Evolutionary conservation across 2,329 filamentous ascomycete genomes (phyloP), one percentile per base, ranked within the genome.

Genomic region (Ceratocystis albifundus): DNA sequence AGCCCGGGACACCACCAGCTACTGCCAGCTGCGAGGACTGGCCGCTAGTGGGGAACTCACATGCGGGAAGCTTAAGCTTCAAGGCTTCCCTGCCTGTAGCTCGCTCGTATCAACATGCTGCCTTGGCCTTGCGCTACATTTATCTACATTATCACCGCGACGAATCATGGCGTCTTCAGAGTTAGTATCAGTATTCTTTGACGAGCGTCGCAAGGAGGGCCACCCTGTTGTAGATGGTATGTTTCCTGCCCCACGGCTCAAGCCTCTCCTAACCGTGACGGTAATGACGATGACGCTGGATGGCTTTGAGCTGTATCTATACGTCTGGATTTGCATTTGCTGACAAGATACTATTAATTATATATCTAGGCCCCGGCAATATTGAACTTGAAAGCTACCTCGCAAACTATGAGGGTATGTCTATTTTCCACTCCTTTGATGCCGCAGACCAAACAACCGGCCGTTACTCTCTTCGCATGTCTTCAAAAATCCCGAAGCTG

Each of bases 371-470:
- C 61, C 76, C 83, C 5, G 92, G 93, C 8, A 96, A 93, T 73
- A 87, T 97, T 71, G 94, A 97, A 72, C 82, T 99, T 53, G 90
- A 96, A 69, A 84, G 88, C 46, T 97, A 96, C 75, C 88, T 96
- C 62, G 82, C 87, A 70, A 96, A 96, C 73, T 99, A 97, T 76
- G 82, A 80, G 74, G 90, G 92, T 92, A 77, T 59, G 78, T 48
- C 20, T n/a, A n/a, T 10, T 48, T 22, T 4, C 17, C 46, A n/a
- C 46, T 3, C 15, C 46, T 48, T 22, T 48, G 15, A n/a, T n/a
- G 46, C 17, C 48, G 7, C 25, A 25, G 7, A 20, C 48, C 4
- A 5, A 22, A 25, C 12, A 20, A 25, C 48, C 17, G 10, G 36
- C 36, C 12, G 36, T 41, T 41, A 41, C 8, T 10, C 36, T 10